Evolutionary conservation across 1,284 basidiomycete genomes (phyloP).

Genomic region (Stereum hirsutum): DNA sequence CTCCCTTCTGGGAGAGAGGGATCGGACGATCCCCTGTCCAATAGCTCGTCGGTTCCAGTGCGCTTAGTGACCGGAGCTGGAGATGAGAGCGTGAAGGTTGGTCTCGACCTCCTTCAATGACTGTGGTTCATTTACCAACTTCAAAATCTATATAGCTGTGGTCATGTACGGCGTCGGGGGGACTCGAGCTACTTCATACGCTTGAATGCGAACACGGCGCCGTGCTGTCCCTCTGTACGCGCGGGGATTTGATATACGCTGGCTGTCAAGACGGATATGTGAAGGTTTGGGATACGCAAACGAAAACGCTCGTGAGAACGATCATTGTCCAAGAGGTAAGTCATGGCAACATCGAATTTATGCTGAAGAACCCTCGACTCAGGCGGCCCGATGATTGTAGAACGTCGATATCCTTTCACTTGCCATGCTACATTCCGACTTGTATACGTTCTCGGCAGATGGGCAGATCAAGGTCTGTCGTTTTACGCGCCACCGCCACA

Average conservation of each 20-base stretch:
- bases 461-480: conserved; percentile 62
- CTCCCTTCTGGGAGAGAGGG: conserved; percentile 33
- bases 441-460: conserved; percentile 80
- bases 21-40: conserved; percentile 19
- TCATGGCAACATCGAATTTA: too few species aligned
- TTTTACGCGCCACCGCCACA: neutral
- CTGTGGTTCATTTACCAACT: conserved; percentile 3
- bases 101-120: conserved; percentile 8
- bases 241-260: conserved; percentile 80
- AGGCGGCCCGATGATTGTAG: conserved; percentile 30
- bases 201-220: conserved; percentile 61
- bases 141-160: conserved; percentile 44
- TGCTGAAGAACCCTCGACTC: too few species aligned
- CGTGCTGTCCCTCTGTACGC: conserved; percentile 72
- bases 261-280: conserved; percentile 93
- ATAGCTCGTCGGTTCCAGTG: conserved; percentile 20
- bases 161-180: conserved; percentile 39
- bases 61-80: conserved; percentile 81
- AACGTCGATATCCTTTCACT: conserved; percentile 75
- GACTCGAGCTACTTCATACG: conserved; percentile 43
- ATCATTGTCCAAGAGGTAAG: conserved; percentile 78
- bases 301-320: conserved; percentile 75
- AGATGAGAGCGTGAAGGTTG: conserved; percentile 80
- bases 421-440: conserved; percentile 63
- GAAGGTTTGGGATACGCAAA: conserved; percentile 88